phyloP scores from a whole-genome alignment of 83 land plant genomes.

The Diphasiastrum complanatum region DNA sequence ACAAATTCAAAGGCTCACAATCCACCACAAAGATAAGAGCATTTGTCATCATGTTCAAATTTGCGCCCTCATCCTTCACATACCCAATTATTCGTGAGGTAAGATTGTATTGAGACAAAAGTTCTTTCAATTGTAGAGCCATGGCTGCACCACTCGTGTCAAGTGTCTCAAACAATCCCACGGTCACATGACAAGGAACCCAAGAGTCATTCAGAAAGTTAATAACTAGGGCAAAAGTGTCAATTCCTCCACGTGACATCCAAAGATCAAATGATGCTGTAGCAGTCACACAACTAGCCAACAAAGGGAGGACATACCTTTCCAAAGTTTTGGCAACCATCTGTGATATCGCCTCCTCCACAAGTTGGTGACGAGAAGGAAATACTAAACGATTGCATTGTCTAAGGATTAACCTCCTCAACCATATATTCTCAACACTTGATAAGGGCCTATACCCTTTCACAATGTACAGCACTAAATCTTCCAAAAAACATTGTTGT shows the following conservation, averaged over 20 bases:
- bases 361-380: slow-evolving; percentile 4
- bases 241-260: too few species aligned
- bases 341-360: background rate
- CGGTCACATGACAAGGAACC: too few species aligned
- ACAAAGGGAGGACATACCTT: background rate
- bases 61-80: slow-evolving; percentile 3
- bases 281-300: background rate
- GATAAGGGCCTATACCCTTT: slow-evolving; percentile 4
- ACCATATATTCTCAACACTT: slow-evolving; percentile 2
- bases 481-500: background rate
- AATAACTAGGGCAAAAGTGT: slow-evolving; percentile 3
- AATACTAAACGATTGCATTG: background rate
- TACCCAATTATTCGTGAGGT: background rate
- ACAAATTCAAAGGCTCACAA: background rate
- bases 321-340: slow-evolving; percentile 5
- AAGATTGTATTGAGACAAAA: background rate
- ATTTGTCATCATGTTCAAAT: too few species aligned
- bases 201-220: slow-evolving; percentile 3
- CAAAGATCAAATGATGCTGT: background rate
- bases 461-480: background rate
- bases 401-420: slow-evolving; percentile 3
- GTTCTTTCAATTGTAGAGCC: background rate
- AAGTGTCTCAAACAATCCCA: background rate
- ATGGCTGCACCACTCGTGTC: background rate
- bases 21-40: background rate